Evolutionary conservation across 495 filamentous ascomycete genomes (phyloP), one percentile per base, ranked within the genome.

Genomic region (Tuber melanosporum): DNA sequence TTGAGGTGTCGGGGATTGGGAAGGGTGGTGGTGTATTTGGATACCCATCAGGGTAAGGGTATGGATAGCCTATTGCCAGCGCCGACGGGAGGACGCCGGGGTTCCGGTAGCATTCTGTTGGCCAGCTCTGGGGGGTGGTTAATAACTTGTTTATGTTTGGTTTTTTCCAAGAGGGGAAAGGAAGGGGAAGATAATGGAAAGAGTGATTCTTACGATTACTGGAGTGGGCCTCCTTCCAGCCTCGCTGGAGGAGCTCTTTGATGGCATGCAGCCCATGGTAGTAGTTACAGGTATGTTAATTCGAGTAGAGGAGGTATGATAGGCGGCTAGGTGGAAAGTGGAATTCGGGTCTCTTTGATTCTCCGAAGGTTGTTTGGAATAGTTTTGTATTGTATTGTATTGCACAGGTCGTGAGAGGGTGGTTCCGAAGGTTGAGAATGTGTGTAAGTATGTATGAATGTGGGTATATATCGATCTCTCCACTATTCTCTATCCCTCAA

Each of bases 81-180:
- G 80, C 71, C n/a, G 79, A 70, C 1, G 79, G 79, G 15, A 81
- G 79, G 57, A 81, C 75, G 1, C 79, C 80, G 36, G 80, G 80
- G 42, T 78, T 82, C 36, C 75, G 79, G 57, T 78, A 80, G 70
- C 80, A 81, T 70, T 81, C 74, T 78, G 80, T 82, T 79, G 80
- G 80, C 80, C 80, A 81, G 49, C 79, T 81, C 80, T 81, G 79
- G 43, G 74, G 43, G 66, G 78, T 74, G 74, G 72, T 80, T 74
- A 81, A 74, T 73, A 45, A 32, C 71, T 19, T 71, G 47, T 8
- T 9, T 22, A 2, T 17, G 0, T 17, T 19, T 20, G 7, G 1
- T 26, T 72, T n/a, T 45, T 42, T 72, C 41, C 5, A 17, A 46
- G 12, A 41, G 39, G 39, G 39, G 39, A 41, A 41, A 41, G 36